Base-by-base conservation (phyloP, 768 basidiomycete species). In the Rhizopogon vinicolor region DNA sequence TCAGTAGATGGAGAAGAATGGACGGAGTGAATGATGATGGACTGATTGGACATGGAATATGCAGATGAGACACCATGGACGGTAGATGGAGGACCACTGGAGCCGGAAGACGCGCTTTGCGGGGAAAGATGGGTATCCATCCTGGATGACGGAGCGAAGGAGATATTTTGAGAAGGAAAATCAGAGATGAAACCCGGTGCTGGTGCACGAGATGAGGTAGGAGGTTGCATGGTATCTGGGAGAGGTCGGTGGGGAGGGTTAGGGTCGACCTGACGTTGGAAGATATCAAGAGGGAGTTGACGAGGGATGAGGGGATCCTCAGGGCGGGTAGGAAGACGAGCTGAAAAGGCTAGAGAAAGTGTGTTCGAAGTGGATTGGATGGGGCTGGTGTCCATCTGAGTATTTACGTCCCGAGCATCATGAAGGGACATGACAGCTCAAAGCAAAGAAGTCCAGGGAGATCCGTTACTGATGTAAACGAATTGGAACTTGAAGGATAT, bases 111-210 rank as follows among this genome's bases (percentile, higher is more conserved):
- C 16, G 58, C 52, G 60, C 68, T 46, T 58, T 65, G 49, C n/a
- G 63, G 42, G 56, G 63, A 46, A 53, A 72, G 61, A 56, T 72
- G 68, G 46, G 63, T 63, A 55, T 70, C 68, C 44, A 77, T 65
- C 12, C 73, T 69, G 28, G 77, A 65, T 59, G 75, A 73, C 44
- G 76, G 52, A 52, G 58, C 58, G 61, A 76, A 77, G 14, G 70
- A 54, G 29, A 60, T 52, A 54, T 70, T 68, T 41, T 58, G 72
- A 13, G 55, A 61, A 49, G 63, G 70, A 58, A 79, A 73, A 64
- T 80, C 77, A 18, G 78, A 58, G 46, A 80, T 62, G 59, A 78
- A 77, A 44, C 65, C 63, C 16, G 75, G 68, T 5, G 73, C 60
- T 16, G 74, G 63, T 42, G 63, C 54, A 28, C 63, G 62, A 13